Evolutionary conservation across 805 yeast genomes (phyloP).

Genomic region (Lachancea mirantina): DNA sequence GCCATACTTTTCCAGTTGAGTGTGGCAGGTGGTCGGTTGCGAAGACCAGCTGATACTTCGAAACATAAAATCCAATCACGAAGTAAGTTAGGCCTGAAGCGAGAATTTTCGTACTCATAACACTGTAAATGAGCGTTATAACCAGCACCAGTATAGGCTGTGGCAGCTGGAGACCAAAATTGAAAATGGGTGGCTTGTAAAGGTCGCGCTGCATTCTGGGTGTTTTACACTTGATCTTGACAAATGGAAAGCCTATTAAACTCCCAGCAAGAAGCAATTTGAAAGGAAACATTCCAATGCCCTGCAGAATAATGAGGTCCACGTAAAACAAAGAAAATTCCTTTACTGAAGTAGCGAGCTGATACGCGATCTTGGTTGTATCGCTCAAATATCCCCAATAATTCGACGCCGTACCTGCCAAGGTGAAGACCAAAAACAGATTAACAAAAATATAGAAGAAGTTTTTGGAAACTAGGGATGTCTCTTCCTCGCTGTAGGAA

Average conservation of each 20-base stretch:
- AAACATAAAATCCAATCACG: slow-evolving; percentile 77
- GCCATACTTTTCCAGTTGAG: slow-evolving; percentile 96
- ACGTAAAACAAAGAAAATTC: slow-evolving; percentile 83
- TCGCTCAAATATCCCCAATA: slow-evolving; percentile 78
- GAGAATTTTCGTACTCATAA: slow-evolving; percentile 80
- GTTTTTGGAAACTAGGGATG: slow-evolving; percentile 84
- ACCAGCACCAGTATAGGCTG: slow-evolving; percentile 83
- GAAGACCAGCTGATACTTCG: slow-evolving; percentile 83
- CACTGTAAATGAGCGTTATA: slow-evolving; percentile 80
- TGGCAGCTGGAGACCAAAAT: slow-evolving; percentile 86
- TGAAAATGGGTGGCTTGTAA: slow-evolving; percentile 84
- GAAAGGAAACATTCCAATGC: slow-evolving; percentile 85
- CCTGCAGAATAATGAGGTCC: slow-evolving; percentile 75
- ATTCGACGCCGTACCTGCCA: slow-evolving; percentile 85
- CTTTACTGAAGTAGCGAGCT: slow-evolving; percentile 72
- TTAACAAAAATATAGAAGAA: slow-evolving; percentile 92
- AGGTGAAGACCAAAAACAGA: slow-evolving; percentile 85
- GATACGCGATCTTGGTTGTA: slow-evolving; percentile 81
- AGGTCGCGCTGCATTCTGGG: slow-evolving; percentile 74
- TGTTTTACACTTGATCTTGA: slow-evolving; percentile 58
- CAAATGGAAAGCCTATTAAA: slow-evolving; percentile 64
- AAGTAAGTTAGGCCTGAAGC: slow-evolving; percentile 81
- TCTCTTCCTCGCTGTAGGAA: slow-evolving; percentile 87
- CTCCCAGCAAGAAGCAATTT: slow-evolving; percentile 76
- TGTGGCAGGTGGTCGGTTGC: slow-evolving; percentile 94